These are phyloP conservation scores for Candida golubevii DNA, from an alignment of 805 yeast genomes.

Conservation along the genomic window DNA sequence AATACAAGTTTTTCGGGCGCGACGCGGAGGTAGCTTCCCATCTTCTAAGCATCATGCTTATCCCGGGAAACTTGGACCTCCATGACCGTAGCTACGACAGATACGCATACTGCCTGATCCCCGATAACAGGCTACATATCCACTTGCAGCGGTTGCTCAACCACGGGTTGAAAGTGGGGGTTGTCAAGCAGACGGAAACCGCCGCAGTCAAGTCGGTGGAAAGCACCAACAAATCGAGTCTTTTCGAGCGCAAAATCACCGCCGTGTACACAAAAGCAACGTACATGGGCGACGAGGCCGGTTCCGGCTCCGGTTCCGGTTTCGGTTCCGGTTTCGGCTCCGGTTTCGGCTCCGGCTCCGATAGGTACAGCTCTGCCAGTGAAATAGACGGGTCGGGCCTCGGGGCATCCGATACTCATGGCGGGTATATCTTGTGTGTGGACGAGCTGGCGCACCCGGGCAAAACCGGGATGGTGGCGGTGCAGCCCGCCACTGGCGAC, in stretches of 20 bases:
- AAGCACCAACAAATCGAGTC: constrained; percentile 40
- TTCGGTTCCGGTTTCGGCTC: too few relatives aligned
- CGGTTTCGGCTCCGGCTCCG: not conserved
- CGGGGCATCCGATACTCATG: constrained; percentile 17
- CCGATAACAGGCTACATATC: constrained; percentile 67
- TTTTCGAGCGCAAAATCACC: constrained; percentile 67
- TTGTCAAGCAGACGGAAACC: constrained; percentile 81
- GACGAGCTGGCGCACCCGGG: constrained; percentile 18
- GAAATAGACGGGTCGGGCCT: not conserved
- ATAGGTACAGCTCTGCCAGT: not conserved
- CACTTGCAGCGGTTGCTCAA: constrained; percentile 71
- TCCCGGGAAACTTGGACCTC: constrained; percentile 61
- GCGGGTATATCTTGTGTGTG: constrained; percentile 45
- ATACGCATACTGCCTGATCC: constrained; percentile 83
- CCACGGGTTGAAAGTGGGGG: constrained; percentile 76
- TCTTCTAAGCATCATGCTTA: constrained; percentile 62
- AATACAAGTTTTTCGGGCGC: constrained; percentile 78
- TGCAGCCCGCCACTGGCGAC: constrained; percentile 72
- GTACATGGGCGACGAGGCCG: constrained; percentile 56
- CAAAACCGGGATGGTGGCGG: constrained; percentile 48
- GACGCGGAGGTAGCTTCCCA: constrained; percentile 74
- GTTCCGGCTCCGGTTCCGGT: not conserved
- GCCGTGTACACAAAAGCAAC: constrained; percentile 81
- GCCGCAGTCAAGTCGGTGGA: constrained; percentile 64
- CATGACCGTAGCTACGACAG: constrained; percentile 48